Evolutionary conservation across 2,329 filamentous ascomycete genomes (phyloP), one percentile per base, ranked within the genome.

Genomic region (Metarhizium humberi): DNA sequence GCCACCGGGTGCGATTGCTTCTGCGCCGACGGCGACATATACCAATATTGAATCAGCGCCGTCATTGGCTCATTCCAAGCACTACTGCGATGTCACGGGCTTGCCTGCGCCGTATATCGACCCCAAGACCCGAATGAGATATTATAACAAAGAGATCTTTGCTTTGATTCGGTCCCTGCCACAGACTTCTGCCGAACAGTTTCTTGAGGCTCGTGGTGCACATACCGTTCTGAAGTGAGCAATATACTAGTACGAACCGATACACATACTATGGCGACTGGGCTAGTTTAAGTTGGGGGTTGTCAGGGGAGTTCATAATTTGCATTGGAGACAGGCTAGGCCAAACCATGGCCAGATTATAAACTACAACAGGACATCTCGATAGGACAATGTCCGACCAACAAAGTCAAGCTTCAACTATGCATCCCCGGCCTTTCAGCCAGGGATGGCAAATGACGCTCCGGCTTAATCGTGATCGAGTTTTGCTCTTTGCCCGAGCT

Each of bases 391-490:
- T 92, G 88, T 94, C 74, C 78, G 88, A 86, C 81, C 88, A 85
- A 83, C 88, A 88, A 90, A 96, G 90, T 95, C 92, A 96, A 95
- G 82, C 90, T 77, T 80, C 85, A 83, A 86, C 90, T 88, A 96
- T 84, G 86, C 89, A 87, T 84, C 84, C 77, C 74, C 71, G 71
- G 78, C 82, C 88, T 95, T 75, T 95, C 88, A 77, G 82, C 74
- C 75, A 77, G 78, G 79, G 80, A 84, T 85, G 89, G 81, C 86
- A 92, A 84, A 85, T 86, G 85, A 82, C 83, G 89, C 91, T 95
- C 92, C 92, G 91, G 92, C 92, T 96, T 96, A 96, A 94, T 95
- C 87, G 90, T 86, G 88, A 90, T 90, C 87, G 58, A 59, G 57
- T 58, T 71, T 81, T 82, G 70, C 72, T 95, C 81, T 95, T 78